Conservation (phyloP, 1,284 basidiomycete species). For the Mycosarcoma mackinlayi region DNA sequence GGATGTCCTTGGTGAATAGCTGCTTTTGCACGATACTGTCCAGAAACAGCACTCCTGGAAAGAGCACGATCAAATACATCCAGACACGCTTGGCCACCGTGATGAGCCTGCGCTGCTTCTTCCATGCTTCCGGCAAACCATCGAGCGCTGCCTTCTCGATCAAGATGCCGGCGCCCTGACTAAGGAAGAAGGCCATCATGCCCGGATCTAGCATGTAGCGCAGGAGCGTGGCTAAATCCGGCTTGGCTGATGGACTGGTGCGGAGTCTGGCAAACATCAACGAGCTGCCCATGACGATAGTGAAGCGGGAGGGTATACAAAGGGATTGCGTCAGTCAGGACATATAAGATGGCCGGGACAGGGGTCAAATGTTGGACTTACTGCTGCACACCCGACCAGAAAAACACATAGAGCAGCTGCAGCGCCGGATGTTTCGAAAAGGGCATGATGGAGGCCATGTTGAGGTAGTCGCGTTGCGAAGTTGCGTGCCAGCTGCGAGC, state of each 20-base stretch:
- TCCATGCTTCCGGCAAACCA: conserved; percentile 15
- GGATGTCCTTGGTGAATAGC: conserved; percentile 29
- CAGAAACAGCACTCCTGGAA: conserved; percentile 27
- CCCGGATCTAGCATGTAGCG: conserved; percentile 25
- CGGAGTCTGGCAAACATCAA: conserved; percentile 32
- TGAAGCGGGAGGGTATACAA: background rate
- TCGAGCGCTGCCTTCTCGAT: conserved; percentile 25
- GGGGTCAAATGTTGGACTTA: conserved; percentile 4
- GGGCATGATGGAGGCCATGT: conserved; percentile 21
- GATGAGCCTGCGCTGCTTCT: conserved; percentile 17
- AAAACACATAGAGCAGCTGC: conserved; percentile 38
- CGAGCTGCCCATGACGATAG: conserved; percentile 11
- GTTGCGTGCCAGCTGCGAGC: conserved; percentile 41
- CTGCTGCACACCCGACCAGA: conserved; percentile 48
- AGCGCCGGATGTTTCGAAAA: conserved; percentile 6
- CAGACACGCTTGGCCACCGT: conserved; percentile 17
- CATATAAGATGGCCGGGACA: too few species aligned
- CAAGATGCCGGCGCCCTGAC: conserved; percentile 29
- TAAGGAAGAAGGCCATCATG: conserved; percentile 40
- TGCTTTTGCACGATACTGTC: conserved; percentile 25
- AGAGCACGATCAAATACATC: conserved; percentile 24
- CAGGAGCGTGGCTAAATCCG: conserved; percentile 1
- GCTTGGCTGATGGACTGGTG: background rate
- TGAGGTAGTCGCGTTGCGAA: conserved; percentile 40
- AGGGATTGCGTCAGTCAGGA: background rate